Evolutionary conservation across 139 green algal genomes (phyloP).

Genomic region (Diplosphaera chodatii): DNA sequence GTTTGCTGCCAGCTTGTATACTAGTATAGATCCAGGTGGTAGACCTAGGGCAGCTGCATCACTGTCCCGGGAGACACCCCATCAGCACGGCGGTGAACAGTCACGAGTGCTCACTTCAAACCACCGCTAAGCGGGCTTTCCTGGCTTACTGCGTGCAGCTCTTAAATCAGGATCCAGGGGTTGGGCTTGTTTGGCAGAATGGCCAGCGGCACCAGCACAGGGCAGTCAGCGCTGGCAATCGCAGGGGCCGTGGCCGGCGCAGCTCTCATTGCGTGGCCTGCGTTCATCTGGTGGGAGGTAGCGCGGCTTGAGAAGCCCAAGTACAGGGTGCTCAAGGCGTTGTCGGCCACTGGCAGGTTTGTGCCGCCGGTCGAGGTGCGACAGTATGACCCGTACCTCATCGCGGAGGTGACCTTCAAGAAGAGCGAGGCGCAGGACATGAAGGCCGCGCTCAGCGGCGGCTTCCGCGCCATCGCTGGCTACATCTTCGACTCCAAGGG

Average conservation of each 20-base stretch:
- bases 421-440: constrained; percentile 19
- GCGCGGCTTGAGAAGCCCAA: constrained; percentile 51
- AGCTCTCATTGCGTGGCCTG: constrained; percentile 18
- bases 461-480: constrained; percentile 22
- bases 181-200: background rate
- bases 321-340: constrained; percentile 29
- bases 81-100: too few relatives aligned
- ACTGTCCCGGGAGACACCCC: too few relatives aligned
- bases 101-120: too few relatives aligned
- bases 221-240: background rate
- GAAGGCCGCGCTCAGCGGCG: constrained; percentile 15
- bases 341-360: constrained; percentile 13
- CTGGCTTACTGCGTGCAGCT: too few relatives aligned
- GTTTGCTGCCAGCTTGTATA: too few relatives aligned
- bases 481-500: background rate
- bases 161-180: too few relatives aligned
- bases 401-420: constrained; percentile 36
- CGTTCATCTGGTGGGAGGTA: constrained; percentile 24
- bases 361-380: constrained; percentile 21
- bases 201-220: background rate
- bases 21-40: too few relatives aligned
- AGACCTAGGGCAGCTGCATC: too few relatives aligned
- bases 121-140: too few relatives aligned
- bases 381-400: constrained; percentile 37
- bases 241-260: background rate